Base-by-base conservation (phyloP, 306 rosid genomes). In the Potentilla sterilis region DNA sequence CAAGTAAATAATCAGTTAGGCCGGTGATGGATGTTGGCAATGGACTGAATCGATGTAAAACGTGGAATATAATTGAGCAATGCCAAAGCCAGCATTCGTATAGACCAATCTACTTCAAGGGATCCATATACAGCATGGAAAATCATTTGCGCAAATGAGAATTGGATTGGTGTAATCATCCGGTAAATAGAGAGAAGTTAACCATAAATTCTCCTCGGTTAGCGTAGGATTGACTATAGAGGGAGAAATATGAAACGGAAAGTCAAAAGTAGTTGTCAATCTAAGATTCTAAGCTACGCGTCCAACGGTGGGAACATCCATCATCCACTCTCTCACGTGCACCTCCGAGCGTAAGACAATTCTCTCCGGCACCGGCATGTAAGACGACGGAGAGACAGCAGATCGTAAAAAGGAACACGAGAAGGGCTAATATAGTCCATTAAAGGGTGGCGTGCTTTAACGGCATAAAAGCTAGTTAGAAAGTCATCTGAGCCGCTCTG, bases 381-480 rank as follows among this genome's bases (percentile, higher is more conserved):
- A 4, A 18, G 38, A n/a, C 24, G 48, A 46, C 52, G 52, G 7
- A 13, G 44, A 49, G 58, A 41, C 63, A 44, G 18, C 1, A 35
- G 2, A 8, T 28, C 49, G 61, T 11, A 49, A 81, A 48, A 16
- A 7, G 0, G 34, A 0, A 15, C 46, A 63, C 14, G 21, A 18
- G 3, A 0, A 69, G 46, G 90, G 88, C 80, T 1, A 88, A 81
- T 82, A 86, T 63, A 1, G 97, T 84, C 66, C 9, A 70, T 6
- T 10, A 16, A 18, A 46, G 71, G 81, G 59, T 87, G 89, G 91
- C 91, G 89, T 86, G 97, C 87, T 72, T 83, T 84, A 74, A 78
- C 83, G 86, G 83, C 92, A 86, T 67, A 79, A 81, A 71, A 70
- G 69, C 73, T 49, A 70, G 51, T 48, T 52, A 65, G 65, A 71